Percentiles rank a stretch among this genome's conserved stretches.
phyloP scores from a whole-genome alignment of 1,284 basidiomycete species.

The Cryptococcus sp. region DNA sequence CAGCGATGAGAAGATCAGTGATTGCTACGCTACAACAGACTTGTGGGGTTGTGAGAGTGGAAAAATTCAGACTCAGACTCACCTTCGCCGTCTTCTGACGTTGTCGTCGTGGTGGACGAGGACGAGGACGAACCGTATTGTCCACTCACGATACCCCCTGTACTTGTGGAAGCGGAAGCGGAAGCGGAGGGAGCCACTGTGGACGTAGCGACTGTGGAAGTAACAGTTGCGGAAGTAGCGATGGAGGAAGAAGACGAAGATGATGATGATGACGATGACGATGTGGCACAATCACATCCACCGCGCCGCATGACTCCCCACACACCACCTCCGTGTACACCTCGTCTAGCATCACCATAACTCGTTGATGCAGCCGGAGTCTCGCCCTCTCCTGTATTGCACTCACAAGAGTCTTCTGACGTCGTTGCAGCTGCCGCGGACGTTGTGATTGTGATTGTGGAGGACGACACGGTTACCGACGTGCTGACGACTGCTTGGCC shows the following conservation, averaged over 20 bases:
- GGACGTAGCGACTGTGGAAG: slow-evolving; percentile 1
- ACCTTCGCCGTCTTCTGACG: no score
- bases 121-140: no score
- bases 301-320: slow-evolving; percentile 13
- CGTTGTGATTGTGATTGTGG: neutral
- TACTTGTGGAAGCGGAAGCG: no score
- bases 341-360: neutral
- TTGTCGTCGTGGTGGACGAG: no score
- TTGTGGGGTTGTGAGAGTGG: no score
- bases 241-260: neutral
- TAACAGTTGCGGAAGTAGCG: neutral
- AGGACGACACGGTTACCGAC: neutral
- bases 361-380: neutral
- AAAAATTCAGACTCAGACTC: no score
- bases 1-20: no score
- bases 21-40: no score
- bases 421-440: neutral
- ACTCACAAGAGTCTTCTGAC: neutral
- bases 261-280: neutral
- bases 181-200: neutral
- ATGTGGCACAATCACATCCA: slow-evolving; percentile 12
- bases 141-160: no score
- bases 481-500: neutral
- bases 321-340: neutral
- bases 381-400: neutral